Percentiles rank a stretch among this genome's conserved stretches.
These are phyloP conservation scores for Fragilaria crotonensis DNA, from an alignment of 108 stramenopile species.

Conservation along the genomic window DNA sequence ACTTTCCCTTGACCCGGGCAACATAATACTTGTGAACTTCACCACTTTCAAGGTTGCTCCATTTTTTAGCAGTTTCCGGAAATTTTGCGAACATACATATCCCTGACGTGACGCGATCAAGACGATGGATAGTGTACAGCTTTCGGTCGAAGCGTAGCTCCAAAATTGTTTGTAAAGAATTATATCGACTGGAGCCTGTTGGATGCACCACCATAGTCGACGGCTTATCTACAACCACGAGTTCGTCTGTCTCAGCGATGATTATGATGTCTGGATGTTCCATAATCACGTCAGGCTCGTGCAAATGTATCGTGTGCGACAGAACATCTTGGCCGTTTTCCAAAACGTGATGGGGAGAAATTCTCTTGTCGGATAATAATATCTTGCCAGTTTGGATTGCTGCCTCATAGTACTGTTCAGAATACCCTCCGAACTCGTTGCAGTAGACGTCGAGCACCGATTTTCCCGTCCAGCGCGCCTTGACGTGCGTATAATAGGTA, in stretches of 20 bases:
- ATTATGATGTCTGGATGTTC: constrained; percentile 22
- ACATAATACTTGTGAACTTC: background rate
- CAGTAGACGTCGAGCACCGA: constrained; percentile 32
- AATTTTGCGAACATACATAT: constrained; percentile 30
- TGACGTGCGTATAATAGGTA: constrained; percentile 38
- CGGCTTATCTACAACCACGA: constrained; percentile 67
- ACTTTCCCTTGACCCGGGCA: background rate
- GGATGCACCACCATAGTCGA: constrained; percentile 75
- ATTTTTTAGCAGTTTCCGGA: constrained; percentile 24
- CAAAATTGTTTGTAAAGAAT: constrained; percentile 43
- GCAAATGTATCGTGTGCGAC: constrained; percentile 41
- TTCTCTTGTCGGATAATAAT: background rate
- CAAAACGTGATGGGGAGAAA: constrained; percentile 9
- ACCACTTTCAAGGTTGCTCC: background rate
- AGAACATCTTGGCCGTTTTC: constrained; percentile 40
- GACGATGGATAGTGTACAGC: constrained; percentile 30
- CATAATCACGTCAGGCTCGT: constrained; percentile 34
- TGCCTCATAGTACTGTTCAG: constrained; percentile 33
- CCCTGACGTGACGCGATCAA: constrained; percentile 40
- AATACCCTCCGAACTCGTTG: constrained; percentile 42
- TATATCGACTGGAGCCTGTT: constrained; percentile 63
- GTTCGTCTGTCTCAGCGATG: constrained; percentile 28
- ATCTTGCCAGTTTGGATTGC: constrained; percentile 30
- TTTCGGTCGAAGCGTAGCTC: constrained; percentile 27
- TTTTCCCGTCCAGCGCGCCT: constrained; percentile 34